Evolutionary conservation across 164 flowering plant species (phyloP), one percentile per base, ranked within the genome.

Genomic region (Vitis cinerea): DNA sequence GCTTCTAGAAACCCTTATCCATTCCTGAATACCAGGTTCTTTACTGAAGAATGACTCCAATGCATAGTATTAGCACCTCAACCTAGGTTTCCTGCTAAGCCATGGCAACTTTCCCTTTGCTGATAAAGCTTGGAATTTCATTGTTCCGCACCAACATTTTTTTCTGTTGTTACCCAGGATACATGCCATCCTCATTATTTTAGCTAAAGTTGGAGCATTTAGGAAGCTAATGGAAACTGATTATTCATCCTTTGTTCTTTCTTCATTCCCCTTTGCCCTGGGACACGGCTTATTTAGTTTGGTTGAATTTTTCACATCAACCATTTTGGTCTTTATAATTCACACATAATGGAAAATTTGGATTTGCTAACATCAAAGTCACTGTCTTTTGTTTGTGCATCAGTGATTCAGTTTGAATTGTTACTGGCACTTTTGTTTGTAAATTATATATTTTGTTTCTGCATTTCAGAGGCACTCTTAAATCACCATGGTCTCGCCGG

Each of bases 401-500:
- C 44, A 37, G 29, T 58, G 2, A 2, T 48, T 48, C 59, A 51
- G 11, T 58, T 11, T 12, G 64, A 3, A 7, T 30, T 23, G 27
- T 23, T 23, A 23, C 27, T 23, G 27, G 27, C 27, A 62, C 64
- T 37, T 44, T 19, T 12, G 9, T 64, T 7, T 50, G 2, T 64
- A 14, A 12, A 8, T 52, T 49, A 53, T 12, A 9, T 4, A 1
- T 65, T 10, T 44, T 50, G 19, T 61, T 59, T 54, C 29, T 66
- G 61, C 61, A 54, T 60, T 80, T 55, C 90, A 92, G 96, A 77
- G 83, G 80, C 57, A 78, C 76, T 72, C 90, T 84, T 69, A 91
- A 88, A 82, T 93, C 97, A 9, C 97, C 98, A 56, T 93, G 97
- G 97, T 93, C 95, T 1, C 87, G 89, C 23, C 74, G 91, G 68